These are phyloP conservation scores for Amaranthus palmeri DNA, from an alignment of 148 eudicot species.

Conservation along the genomic window DNA sequence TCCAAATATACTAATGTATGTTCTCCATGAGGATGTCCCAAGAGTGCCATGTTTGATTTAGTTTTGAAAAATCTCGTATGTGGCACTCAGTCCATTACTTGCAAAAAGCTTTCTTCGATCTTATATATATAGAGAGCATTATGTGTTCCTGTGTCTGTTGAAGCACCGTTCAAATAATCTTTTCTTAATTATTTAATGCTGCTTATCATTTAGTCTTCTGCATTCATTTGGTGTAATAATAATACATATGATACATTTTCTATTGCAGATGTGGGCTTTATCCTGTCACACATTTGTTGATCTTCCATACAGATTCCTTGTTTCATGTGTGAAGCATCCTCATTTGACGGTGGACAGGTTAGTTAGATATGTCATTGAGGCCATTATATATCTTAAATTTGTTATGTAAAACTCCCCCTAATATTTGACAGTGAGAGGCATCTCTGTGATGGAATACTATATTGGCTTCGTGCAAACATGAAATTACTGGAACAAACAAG, in stretches of 20 bases:
- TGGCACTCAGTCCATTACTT: neutral
- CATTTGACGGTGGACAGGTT: conserved; percentile 77
- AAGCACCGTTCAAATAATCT: neutral
- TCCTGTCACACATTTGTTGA: conserved; percentile 43
- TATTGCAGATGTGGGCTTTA: conserved; percentile 69
- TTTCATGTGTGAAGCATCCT: conserved; percentile 59
- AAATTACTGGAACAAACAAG: conserved; percentile 24
- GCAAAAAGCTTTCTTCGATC: neutral
- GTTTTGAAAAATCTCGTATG: neutral
- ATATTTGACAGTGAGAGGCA: conserved; percentile 66
- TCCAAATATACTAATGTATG: neutral
- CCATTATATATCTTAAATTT: neutral
- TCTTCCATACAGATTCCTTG: conserved; percentile 46
- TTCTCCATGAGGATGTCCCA: neutral
- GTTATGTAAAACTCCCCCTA: neutral
- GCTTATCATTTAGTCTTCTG: conserved; percentile 1
- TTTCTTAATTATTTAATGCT: neutral
- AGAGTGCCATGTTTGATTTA: conserved; percentile 2
- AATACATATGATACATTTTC: conserved; percentile 9
- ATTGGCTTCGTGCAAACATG: conserved; percentile 54
- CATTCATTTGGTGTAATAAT: conserved; percentile 10
- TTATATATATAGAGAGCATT: neutral
- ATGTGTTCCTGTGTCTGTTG: neutral
- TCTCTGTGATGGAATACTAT: conserved; percentile 66
- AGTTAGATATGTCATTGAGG: conserved; percentile 10